Conservation (phyloP, 2,329 filamentous ascomycete species). For the Aspergillus awamori region DNA sequence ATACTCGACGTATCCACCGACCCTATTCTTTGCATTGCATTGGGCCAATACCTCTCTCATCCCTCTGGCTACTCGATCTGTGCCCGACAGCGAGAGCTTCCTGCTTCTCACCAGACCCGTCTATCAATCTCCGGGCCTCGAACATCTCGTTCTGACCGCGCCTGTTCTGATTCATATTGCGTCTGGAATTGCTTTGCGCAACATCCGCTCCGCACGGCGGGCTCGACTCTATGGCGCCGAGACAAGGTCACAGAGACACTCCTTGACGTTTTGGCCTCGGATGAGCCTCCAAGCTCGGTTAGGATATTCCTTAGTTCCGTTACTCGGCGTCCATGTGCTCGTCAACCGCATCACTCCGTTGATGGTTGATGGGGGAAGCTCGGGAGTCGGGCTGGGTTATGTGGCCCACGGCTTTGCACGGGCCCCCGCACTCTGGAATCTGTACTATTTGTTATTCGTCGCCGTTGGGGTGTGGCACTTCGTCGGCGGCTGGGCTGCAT, state of each 20-base stretch:
- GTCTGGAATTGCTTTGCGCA: constrained; percentile 74
- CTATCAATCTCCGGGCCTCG: constrained; percentile 81
- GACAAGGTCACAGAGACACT: constrained; percentile 53
- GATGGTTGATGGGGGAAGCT: constrained; percentile 77
- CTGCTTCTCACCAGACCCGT: constrained; percentile 88
- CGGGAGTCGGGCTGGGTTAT: constrained; percentile 81
- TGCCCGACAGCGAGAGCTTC: constrained; percentile 77
- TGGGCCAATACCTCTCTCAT: constrained; percentile 80
- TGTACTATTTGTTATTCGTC: constrained; percentile 71
- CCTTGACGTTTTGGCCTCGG: constrained; percentile 64
- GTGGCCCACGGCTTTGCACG: constrained; percentile 82
- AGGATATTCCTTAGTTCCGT: constrained; percentile 69
- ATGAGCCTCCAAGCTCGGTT: constrained; percentile 70
- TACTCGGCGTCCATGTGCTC: constrained; percentile 71
- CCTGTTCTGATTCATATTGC: constrained; percentile 76
- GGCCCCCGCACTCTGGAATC: constrained; percentile 67
- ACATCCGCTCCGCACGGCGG: constrained; percentile 73
- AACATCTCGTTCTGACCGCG: constrained; percentile 76
- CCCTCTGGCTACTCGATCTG: constrained; percentile 72
- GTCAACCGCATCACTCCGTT: constrained; percentile 77
- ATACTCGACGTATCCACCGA: constrained; percentile 86
- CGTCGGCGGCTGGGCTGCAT: constrained; percentile 82
- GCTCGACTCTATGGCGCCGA: constrained; percentile 74
- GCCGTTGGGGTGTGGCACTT: constrained; percentile 73
- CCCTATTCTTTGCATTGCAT: constrained; percentile 75